These are phyloP conservation scores for Davidsoniella australis DNA, from an alignment of 2,329 filamentous ascomycete species.

Conservation along the genomic window DNA sequence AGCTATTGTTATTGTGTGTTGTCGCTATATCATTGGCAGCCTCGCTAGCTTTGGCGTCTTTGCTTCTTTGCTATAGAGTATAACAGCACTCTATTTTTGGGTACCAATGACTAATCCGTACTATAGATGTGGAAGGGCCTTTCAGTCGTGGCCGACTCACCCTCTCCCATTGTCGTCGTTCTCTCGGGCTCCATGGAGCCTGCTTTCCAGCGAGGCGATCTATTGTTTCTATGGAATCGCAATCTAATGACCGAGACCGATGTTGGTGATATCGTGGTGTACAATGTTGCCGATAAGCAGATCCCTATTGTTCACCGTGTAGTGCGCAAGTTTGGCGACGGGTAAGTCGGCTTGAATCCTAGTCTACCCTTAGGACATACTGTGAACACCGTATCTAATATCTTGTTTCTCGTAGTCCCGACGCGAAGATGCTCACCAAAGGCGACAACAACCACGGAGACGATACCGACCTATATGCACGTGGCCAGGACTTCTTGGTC, in stretches of 20 bases:
- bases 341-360: constrained; percentile 25
- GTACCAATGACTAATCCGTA: neutral
- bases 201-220: constrained; percentile 61
- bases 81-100: neutral
- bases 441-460: constrained; percentile 92
- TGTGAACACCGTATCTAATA: neutral
- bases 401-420: constrained; percentile 22
- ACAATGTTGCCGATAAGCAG: constrained; percentile 79
- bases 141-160: constrained; percentile 58
- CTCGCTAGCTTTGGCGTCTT: neutral
- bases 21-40: neutral
- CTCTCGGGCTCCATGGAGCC: constrained; percentile 73
- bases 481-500: constrained; percentile 71
- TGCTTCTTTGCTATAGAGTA: neutral
- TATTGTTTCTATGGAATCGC: constrained; percentile 63
- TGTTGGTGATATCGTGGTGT: constrained; percentile 42
- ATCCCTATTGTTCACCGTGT: constrained; percentile 95
- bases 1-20: neutral
- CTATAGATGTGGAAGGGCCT: constrained; percentile 69
- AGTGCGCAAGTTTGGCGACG: constrained; percentile 53
- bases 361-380: neutral
- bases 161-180: constrained; percentile 68
- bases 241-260: constrained; percentile 38
- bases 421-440: constrained; percentile 75
- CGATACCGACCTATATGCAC: constrained; percentile 75